Percentiles rank a stretch among this genome's conserved stretches.
These are phyloP conservation scores for Magnusiomyces tetraspermus DNA, from an alignment of 1,139 yeast species.

Conservation along the genomic window DNA sequence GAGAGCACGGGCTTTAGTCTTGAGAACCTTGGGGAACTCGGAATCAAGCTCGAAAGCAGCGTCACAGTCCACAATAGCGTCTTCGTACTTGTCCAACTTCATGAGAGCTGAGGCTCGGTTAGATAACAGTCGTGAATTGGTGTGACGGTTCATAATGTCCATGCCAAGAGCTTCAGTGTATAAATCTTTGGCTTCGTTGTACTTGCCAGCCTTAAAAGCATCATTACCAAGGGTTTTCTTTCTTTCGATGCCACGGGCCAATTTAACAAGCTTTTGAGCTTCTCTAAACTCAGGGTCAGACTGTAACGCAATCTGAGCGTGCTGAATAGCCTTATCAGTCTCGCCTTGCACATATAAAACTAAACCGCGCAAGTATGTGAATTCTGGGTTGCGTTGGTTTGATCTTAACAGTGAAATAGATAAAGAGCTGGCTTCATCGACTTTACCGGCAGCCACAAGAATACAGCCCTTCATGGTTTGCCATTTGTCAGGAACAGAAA, in stretches of 20 bases:
- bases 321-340: slow-evolving; percentile 31
- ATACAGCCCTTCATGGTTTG: slow-evolving; percentile 29
- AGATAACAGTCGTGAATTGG: slow-evolving; percentile 53
- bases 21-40: slow-evolving; percentile 33
- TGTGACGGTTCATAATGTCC: slow-evolving; percentile 39
- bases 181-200: slow-evolving; percentile 45
- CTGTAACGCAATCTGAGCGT: slow-evolving; percentile 35
- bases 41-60: slow-evolving; percentile 42
- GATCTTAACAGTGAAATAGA: slow-evolving; percentile 32
- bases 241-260: slow-evolving; percentile 35
- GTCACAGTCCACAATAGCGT: slow-evolving; percentile 55
- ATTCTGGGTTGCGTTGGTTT: slow-evolving; percentile 33
- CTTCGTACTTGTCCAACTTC: slow-evolving; percentile 44
- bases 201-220: slow-evolving; percentile 50
- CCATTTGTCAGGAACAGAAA: slow-evolving; percentile 32
- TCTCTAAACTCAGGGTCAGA: slow-evolving; percentile 35
- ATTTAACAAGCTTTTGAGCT: slow-evolving; percentile 30
- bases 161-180: slow-evolving; percentile 58
- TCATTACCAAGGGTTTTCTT: slow-evolving; percentile 48
- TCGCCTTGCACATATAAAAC: slow-evolving; percentile 35
- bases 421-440: slow-evolving; percentile 32
- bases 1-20: slow-evolving; percentile 35
- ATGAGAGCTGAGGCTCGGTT: slow-evolving; percentile 71
- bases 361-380: slow-evolving; percentile 33
- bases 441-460: slow-evolving; percentile 26